Conservation (phyloP, 371 early-diverging fungal species). For the Lichtheimia corymbifera region DNA sequence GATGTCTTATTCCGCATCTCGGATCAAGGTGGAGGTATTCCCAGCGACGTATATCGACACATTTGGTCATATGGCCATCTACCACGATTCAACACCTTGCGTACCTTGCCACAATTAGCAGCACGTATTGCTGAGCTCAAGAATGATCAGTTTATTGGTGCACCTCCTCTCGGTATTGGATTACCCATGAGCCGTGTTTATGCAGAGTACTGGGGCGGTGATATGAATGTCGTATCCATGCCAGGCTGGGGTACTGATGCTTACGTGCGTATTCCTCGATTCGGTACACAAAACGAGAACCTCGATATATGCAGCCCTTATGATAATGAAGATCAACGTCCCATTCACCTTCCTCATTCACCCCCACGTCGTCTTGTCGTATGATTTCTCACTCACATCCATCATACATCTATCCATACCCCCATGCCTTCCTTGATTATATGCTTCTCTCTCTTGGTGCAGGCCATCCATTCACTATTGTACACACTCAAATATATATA, state of each 20-base stretch:
- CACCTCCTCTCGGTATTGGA: slow-evolving; percentile 73
- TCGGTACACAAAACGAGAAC: slow-evolving; percentile 66
- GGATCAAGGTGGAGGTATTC: slow-evolving; percentile 82
- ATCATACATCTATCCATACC: not conserved
- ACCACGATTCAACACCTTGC: slow-evolving; percentile 56
- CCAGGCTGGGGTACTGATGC: slow-evolving; percentile 85
- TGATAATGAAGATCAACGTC: not conserved
- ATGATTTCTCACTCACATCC: not conserved
- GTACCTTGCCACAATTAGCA: slow-evolving; percentile 57
- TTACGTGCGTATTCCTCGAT: slow-evolving; percentile 69
- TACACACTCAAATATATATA: not conserved
- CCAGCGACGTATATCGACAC: slow-evolving; percentile 44
- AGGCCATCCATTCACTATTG: not conserved
- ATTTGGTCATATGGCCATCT: slow-evolving; percentile 73
- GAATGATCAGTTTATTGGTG: slow-evolving; percentile 24
- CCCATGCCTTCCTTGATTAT: not conserved
- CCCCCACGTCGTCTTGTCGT: not conserved
- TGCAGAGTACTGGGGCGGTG: slow-evolving; percentile 81
- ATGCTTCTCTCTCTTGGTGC: not conserved
- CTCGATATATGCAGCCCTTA: slow-evolving; percentile 25
- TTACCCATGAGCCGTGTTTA: slow-evolving; percentile 82
- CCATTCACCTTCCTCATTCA: not conserved
- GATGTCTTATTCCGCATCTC: slow-evolving; percentile 80
- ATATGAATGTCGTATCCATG: slow-evolving; percentile 65
- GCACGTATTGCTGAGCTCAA: slow-evolving; percentile 54